phyloP scores from a whole-genome alignment of 495 filamentous ascomycete species.

The Aspergillus saccharolyticus region DNA sequence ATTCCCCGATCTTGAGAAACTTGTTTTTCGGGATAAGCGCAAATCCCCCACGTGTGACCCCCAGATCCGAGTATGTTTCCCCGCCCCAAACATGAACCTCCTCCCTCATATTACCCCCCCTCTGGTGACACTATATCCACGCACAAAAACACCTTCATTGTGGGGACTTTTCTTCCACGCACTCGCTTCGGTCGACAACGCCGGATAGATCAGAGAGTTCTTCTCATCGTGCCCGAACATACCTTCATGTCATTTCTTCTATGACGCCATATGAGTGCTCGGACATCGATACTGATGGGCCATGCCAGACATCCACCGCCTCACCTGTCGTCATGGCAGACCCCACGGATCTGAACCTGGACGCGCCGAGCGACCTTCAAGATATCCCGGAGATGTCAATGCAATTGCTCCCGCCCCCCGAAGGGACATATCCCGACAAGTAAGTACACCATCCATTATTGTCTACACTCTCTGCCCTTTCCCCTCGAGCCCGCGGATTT shows the following conservation, averaged over 20 bases:
- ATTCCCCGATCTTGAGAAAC: not conserved
- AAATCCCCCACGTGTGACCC: not conserved
- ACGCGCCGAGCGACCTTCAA: constrained; percentile 46
- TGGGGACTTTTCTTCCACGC: constrained; percentile 42
- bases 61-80: not conserved
- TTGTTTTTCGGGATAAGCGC: not conserved
- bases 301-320: constrained; percentile 11
- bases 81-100: constrained; percentile 1
- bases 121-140: constrained; percentile 33
- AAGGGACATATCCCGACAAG: constrained; percentile 46
- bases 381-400: constrained; percentile 45
- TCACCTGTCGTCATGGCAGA: constrained; percentile 33
- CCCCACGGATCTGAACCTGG: constrained; percentile 41
- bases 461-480: not conserved
- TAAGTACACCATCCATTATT: constrained; percentile 17
- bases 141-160: constrained; percentile 28
- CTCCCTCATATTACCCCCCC: constrained; percentile 7
- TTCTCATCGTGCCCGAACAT: constrained; percentile 6
- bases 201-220: not conserved
- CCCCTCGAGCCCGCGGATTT: not conserved
- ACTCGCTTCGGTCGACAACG: constrained; percentile 19
- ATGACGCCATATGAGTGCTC: not conserved
- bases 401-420: constrained; percentile 40
- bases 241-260: not conserved
- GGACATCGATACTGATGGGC: constrained; percentile 18